A percentile compares a stretch with the other conserved stretches of the same genome.
Evolutionary conservation across 164 flowering plant species (phyloP).

Genomic region (Macadamia integrifolia): DNA sequence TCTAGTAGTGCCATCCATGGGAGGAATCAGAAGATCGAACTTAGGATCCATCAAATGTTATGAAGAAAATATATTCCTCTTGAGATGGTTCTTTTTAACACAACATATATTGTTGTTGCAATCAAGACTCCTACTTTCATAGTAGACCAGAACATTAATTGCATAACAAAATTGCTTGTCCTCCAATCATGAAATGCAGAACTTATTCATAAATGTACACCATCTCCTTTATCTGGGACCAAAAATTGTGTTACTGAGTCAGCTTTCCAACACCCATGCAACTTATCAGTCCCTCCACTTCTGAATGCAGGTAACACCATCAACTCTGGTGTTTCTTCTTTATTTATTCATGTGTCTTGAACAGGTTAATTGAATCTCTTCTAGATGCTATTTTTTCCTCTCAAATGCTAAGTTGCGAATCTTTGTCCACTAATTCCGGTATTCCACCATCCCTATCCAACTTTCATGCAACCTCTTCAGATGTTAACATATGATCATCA

Average conservation of each 20-base stretch:
- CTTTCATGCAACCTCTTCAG: slow-evolving; percentile 5
- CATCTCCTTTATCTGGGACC: slow-evolving; percentile 7
- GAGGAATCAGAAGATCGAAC: too few species aligned
- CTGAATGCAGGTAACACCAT: not conserved
- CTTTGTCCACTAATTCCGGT: slow-evolving; percentile 6
- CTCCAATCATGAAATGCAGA: slow-evolving; percentile 19
- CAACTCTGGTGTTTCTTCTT: not conserved
- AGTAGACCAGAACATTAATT: slow-evolving; percentile 11
- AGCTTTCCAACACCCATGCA: slow-evolving; percentile 17
- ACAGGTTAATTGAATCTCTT: not conserved
- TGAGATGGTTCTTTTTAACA: too few species aligned
- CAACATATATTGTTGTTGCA: too few species aligned
- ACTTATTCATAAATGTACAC: not conserved
- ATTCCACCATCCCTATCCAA: not conserved
- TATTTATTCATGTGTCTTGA: not conserved
- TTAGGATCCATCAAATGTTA: too few species aligned
- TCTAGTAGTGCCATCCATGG: too few species aligned
- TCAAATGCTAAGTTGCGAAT: not conserved
- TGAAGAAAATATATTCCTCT: not conserved
- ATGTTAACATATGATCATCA: slow-evolving; percentile 3
- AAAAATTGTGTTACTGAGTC: slow-evolving; percentile 10
- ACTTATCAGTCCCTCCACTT: slow-evolving; percentile 12
- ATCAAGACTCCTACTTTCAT: not conserved
- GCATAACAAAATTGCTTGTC: slow-evolving; percentile 16
- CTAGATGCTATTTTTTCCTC: not conserved